Percentiles rank a stretch among this genome's conserved stretches.
Evolutionary conservation across 352 stramenopile species (phyloP).

Genomic region (Phytophthora foliorum): DNA sequence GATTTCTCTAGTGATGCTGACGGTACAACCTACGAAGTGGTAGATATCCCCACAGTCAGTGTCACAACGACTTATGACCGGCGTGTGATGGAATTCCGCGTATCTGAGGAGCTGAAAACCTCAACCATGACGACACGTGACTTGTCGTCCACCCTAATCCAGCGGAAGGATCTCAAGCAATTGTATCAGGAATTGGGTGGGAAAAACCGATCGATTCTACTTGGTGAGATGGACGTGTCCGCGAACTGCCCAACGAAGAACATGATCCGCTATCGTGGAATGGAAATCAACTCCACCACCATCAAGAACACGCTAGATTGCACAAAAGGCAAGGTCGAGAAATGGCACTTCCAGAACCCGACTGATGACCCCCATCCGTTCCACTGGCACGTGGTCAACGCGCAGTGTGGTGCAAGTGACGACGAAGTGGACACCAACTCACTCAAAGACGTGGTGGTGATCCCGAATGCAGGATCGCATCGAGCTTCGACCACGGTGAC

Average conservation of each 20-base stretch:
- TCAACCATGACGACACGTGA: constrained; percentile 44
- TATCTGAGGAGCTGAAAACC: constrained; percentile 50
- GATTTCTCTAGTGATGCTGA: constrained; percentile 58
- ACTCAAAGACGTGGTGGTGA: constrained; percentile 81
- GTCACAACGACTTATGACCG: constrained; percentile 59
- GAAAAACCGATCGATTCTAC: constrained; percentile 60
- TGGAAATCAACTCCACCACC: constrained; percentile 64
- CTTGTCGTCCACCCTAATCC: constrained; percentile 49
- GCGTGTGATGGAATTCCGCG: constrained; percentile 64
- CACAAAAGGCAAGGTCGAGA: constrained; percentile 80
- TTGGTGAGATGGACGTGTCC: constrained; percentile 66
- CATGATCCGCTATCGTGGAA: constrained; percentile 62
- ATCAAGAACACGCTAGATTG: constrained; percentile 61
- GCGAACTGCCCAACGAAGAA: constrained; percentile 49
- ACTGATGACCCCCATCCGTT: constrained; percentile 81
- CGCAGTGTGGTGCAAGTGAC: constrained; percentile 72
- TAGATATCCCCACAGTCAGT: constrained; percentile 50
- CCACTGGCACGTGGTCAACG: constrained; percentile 83
- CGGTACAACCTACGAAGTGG: constrained; percentile 59
- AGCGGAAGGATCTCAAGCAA: constrained; percentile 63
- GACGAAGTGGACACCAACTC: constrained; percentile 73
- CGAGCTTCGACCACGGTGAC: constrained; percentile 53
- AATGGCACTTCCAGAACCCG: constrained; percentile 84
- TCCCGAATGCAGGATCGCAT: constrained; percentile 60
- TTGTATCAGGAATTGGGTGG: constrained; percentile 54